Percentiles rank a stretch among this genome's conserved stretches.
Evolutionary conservation across 345 rosid species (phyloP).

Genomic region (Hypericum androsaemum): DNA sequence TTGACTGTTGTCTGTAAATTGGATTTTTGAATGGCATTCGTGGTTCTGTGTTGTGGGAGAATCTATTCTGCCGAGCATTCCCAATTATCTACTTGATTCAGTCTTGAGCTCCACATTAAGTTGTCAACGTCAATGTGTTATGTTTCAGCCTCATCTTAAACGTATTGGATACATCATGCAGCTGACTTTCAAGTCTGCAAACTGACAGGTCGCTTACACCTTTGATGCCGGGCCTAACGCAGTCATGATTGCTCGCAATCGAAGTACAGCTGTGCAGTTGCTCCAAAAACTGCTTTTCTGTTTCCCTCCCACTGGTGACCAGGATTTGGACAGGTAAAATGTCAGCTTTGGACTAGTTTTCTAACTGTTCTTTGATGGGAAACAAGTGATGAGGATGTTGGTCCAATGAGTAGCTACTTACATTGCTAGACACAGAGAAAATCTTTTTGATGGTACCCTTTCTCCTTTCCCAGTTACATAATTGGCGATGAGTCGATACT

Average conservation of each 20-base stretch:
- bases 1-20: too few species aligned
- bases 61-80: too few species aligned
- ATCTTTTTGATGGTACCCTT: neutral
- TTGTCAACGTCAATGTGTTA: too few species aligned
- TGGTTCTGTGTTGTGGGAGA: too few species aligned
- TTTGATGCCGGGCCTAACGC: constrained; percentile 98
- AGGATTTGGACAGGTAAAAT: constrained; percentile 58
- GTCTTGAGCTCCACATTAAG: too few species aligned
- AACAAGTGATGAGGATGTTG: neutral
- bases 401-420: neutral
- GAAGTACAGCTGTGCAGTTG: constrained; percentile 60
- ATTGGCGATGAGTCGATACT: constrained; percentile 78
- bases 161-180: neutral
- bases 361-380: neutral
- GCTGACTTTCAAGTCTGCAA: neutral
- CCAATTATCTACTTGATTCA: too few species aligned
- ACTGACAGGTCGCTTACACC: constrained; percentile 74
- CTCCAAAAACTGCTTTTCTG: constrained; percentile 66
- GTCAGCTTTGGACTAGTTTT: constrained; percentile 4
- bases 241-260: constrained; percentile 56
- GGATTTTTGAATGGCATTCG: too few species aligned
- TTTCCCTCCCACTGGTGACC: constrained; percentile 74
- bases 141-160: too few species aligned
- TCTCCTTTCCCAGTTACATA: constrained; percentile 44
- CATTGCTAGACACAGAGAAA: too few species aligned